Base-by-base conservation (phyloP, 371 early-diverging fungal genomes). In the Smittium mucronatum region DNA sequence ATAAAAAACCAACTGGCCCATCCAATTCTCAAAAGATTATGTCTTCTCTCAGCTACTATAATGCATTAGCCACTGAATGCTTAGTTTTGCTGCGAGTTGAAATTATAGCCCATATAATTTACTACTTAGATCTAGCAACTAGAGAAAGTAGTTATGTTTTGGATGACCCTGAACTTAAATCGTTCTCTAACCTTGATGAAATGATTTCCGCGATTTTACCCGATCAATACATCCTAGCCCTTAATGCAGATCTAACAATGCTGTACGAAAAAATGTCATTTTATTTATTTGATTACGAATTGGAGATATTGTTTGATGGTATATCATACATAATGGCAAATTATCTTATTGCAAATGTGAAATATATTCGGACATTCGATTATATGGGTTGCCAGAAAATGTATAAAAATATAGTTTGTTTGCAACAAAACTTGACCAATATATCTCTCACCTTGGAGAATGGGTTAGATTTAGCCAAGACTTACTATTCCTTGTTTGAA, bases 351-450 rank as follows among this genome's bases (percentile, higher is more conserved):
- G 74, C 81, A n/a, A 92, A 93, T 72, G 82, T 89, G 0, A 75
- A 81, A 11, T 85, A 91, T 69, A 86, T 93, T 67, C 84, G 85
- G 68, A 79, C 83, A 57, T 80, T 93, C 68, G 93, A 93, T 75
- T 69, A 61, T 1, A 81, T 83, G 31, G 95, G 94, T 57, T 85
- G 86, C 2, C 80, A 78, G 70, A 93, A 93, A 77, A 88, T 95
- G 83, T 75, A 84, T 2, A 85, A 91, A 64, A 93, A 93, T 69
- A 85, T 93, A 2, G 78, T 89, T 2, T 89, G 93, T 1, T 78
- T 93, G 57, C 92, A 93, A 68, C 94, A 93, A 73, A 92, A 91
- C 75, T 74, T 95, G 32, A 90, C 87, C 36, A 92, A 90, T 74
- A 85, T 93, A 68, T 84, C 84, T 1, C 79, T 81, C 64, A 78